A percentile compares a stretch with the other conserved stretches of the same genome.
phyloP scores from a whole-genome alignment of 2,329 filamentous ascomycete genomes.

The Ophiostoma perfectum region DNA sequence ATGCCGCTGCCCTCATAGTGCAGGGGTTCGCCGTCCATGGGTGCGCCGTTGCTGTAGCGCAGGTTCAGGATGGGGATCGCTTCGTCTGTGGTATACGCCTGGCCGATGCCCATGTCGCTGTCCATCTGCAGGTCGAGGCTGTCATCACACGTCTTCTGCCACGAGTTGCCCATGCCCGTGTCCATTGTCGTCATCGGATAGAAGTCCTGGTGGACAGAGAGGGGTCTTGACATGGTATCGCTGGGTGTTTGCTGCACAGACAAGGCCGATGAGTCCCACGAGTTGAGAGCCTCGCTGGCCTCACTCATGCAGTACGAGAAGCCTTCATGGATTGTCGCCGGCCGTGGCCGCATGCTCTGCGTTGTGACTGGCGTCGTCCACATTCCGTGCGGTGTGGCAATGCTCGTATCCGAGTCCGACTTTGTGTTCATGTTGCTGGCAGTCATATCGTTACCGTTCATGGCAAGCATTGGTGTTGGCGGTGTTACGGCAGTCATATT shows the following conservation, averaged over 20 bases:
- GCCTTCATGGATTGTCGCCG: conserved; percentile 56
- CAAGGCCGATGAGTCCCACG: conserved; percentile 54
- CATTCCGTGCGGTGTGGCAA: conserved; percentile 35
- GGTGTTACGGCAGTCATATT: conserved; percentile 39
- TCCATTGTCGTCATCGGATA: conserved; percentile 48
- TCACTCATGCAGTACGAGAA: conserved; percentile 56
- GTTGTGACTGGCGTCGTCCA: conserved; percentile 49
- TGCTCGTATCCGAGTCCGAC: conserved; percentile 39
- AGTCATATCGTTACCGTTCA: conserved; percentile 40
- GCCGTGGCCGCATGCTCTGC: conserved; percentile 47
- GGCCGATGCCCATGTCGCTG: conserved; percentile 54
- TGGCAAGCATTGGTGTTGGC: conserved; percentile 37
- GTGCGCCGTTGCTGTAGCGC: conserved; percentile 39
- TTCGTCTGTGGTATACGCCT: conserved; percentile 59
- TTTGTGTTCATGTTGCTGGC: conserved; percentile 44
- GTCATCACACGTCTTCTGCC: conserved; percentile 52
- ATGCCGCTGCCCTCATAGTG: conserved; percentile 48
- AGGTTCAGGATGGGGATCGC: conserved; percentile 58
- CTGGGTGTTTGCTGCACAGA: conserved; percentile 47
- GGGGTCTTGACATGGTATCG: conserved; percentile 48
- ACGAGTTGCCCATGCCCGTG: conserved; percentile 38
- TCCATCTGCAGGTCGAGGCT: conserved; percentile 53
- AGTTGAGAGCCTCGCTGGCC: conserved; percentile 47
- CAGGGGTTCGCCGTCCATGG: conserved; percentile 45
- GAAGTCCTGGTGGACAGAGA: conserved; percentile 55